Base-by-base conservation (phyloP, 2,329 filamentous ascomycete genomes). In the Exophiala calicioides region DNA sequence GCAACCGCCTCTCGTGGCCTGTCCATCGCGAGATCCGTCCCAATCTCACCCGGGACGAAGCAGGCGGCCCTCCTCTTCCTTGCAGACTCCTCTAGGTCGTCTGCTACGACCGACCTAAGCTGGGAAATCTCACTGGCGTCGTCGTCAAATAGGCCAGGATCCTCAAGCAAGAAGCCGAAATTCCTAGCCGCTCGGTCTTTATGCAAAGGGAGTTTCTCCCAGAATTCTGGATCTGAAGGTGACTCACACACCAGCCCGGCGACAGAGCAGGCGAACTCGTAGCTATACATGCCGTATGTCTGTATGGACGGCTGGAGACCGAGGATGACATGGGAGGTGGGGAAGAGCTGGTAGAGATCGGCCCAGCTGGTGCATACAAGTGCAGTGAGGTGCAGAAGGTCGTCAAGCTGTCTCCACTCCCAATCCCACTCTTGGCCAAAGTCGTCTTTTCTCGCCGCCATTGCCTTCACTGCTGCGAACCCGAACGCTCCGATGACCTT, bases 351-450 rank as follows among this genome's bases (percentile, higher is more conserved):
- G 23, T 49, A 37, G 10, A 52, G 40, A 20, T 48, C 27, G 2
- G 40, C 50, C 50, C 50, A 52, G 10, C 50, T 44, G 16, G 32
- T 35, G 38, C 50, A 36, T 10, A 31, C 44, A n/a, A 20, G 33
- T 15, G 31, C 31, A 26, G 41, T 44, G 29, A 52, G 40, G 23
- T 20, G 3, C 5, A 45, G 37, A 16, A 52, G 45, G 15, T 20
- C n/a, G 7, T 20, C 10, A 15, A 49, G 24, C 20, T 26, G 31
- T 19, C 38, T 35, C 8, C 41, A 9, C 30, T 45, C 31, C 34
- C 30, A 38, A 33, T 27, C 32, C 8, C 13, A 6, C 7, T 38
- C 9, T 8, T 20, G 13, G n/a, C 19, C 13, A 21, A 35, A 24
- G 12, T 36, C 30, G 15, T 31, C 31, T 20, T 10, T 8, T n/a